Conservation (phyloP, 2,329 filamentous ascomycete genomes). For the Trichoderma guizhouense region DNA sequence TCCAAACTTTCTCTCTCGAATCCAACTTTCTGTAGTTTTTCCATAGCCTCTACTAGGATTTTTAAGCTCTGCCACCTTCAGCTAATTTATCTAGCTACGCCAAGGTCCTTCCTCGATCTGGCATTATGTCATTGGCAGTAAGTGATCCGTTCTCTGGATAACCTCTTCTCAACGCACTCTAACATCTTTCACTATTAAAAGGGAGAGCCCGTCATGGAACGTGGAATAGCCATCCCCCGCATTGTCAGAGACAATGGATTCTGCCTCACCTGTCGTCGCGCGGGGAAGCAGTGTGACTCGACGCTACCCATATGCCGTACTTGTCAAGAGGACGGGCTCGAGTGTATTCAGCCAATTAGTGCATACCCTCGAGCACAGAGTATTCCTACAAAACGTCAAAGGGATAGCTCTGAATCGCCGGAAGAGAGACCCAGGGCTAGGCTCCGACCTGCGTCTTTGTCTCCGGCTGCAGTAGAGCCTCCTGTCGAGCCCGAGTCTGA, state of each 20-base stretch:
- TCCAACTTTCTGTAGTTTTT: not conserved
- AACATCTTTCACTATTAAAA: not conserved
- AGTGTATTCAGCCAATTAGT: constrained; percentile 41
- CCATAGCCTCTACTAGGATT: not conserved
- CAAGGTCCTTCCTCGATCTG: not conserved
- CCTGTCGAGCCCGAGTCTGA: not conserved
- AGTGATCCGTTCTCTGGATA: not conserved
- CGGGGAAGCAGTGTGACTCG: constrained; percentile 55
- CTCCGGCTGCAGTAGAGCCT: not conserved
- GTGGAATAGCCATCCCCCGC: constrained; percentile 20
- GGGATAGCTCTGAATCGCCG: not conserved
- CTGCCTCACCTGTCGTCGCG: constrained; percentile 48
- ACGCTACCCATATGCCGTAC: constrained; percentile 50
- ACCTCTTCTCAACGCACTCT: not conserved
- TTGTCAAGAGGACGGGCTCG: constrained; percentile 50
- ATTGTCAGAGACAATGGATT: constrained; percentile 39
- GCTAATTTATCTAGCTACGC: not conserved
- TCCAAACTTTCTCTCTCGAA: not conserved
- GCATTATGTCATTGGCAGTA: not conserved
- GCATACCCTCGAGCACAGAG: not conserved
- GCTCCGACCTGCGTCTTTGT: not conserved
- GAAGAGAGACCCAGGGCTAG: not conserved
- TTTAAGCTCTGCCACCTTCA: not conserved
- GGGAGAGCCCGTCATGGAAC: constrained; percentile 19
- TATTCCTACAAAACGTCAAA: not conserved